Percentiles rank a stretch among this genome's conserved stretches.
phyloP scores from a whole-genome alignment of 2,329 filamentous ascomycete species.

The Claviceps pusilla region DNA sequence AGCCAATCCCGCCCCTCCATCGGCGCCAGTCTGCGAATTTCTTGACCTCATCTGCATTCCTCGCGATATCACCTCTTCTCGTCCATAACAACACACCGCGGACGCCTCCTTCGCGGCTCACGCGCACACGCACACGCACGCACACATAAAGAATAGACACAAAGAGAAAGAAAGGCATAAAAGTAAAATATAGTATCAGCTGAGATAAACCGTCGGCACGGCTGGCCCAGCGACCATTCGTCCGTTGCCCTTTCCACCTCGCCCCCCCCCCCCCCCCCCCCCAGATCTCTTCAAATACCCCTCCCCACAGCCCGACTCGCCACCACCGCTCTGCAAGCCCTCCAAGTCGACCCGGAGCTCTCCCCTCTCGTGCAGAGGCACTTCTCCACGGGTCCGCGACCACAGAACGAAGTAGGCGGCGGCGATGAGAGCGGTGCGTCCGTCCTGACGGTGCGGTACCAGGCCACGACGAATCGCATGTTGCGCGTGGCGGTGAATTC shows the following conservation, averaged over 20 bases:
- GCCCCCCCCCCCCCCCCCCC: not conserved
- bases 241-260: not conserved
- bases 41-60: constrained; percentile 6
- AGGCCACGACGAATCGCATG: constrained; percentile 89
- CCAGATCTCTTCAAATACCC: constrained; percentile 60
- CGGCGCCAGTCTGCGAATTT: not conserved
- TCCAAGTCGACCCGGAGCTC: constrained; percentile 78
- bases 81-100: not conserved
- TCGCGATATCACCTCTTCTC: not conserved
- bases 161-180: not conserved
- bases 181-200: not conserved
- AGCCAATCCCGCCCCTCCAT: not conserved
- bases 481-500: constrained; percentile 89
- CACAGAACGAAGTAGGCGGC: constrained; percentile 1
- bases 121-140: too few relatives aligned
- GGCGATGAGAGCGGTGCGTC: constrained; percentile 13
- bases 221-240: not conserved
- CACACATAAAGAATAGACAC: not conserved
- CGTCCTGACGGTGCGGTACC: constrained; percentile 61
- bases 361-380: constrained; percentile 66
- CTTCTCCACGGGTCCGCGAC: constrained; percentile 40
- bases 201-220: not conserved
- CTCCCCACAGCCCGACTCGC: constrained; percentile 71
- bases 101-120: not conserved
- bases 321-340: constrained; percentile 54